These are phyloP conservation scores for Funneliformis mosseae DNA, from an alignment of 192 early-diverging fungal genomes.

Conservation along the genomic window DNA sequence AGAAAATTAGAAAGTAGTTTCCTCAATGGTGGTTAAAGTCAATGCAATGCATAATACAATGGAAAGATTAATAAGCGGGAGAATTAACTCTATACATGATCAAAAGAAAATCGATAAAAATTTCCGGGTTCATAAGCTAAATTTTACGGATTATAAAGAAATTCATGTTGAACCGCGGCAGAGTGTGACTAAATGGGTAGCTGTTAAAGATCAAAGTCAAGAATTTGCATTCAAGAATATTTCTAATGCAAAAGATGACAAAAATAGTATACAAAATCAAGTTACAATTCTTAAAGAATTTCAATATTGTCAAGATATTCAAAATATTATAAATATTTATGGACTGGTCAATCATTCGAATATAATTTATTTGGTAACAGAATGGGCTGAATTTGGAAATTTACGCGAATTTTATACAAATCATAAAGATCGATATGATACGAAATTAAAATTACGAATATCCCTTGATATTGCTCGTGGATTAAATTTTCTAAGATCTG, in stretches of 20 bases:
- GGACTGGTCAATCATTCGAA: neutral
- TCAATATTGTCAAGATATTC: neutral
- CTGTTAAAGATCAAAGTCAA: neutral
- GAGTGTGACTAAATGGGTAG: neutral
- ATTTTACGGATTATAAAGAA: too few relatives aligned
- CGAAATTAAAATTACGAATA: neutral
- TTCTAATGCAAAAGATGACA: neutral
- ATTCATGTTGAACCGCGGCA: too few relatives aligned
- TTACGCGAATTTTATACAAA: neutral
- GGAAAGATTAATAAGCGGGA: too few relatives aligned
- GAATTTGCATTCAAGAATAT: slow-evolving; percentile 11
- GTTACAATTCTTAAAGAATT: slow-evolving; percentile 20
- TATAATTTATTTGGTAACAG: slow-evolving; percentile 3
- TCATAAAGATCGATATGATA: neutral
- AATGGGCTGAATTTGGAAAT: slow-evolving; percentile 28
- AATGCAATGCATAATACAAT: too few relatives aligned
- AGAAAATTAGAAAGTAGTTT: too few relatives aligned
- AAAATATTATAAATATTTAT: slow-evolving; percentile 27
- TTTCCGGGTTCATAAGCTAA: too few relatives aligned
- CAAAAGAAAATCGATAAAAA: too few relatives aligned
- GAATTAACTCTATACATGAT: too few relatives aligned
- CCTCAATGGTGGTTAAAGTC: too few relatives aligned
- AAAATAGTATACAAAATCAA: neutral
- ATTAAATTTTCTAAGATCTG: slow-evolving; percentile 1
- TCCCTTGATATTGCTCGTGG: slow-evolving; percentile 25